Evolutionary conservation across 139 green algal genomes (phyloP).

Genomic region (Chlorella vulgaris): DNA sequence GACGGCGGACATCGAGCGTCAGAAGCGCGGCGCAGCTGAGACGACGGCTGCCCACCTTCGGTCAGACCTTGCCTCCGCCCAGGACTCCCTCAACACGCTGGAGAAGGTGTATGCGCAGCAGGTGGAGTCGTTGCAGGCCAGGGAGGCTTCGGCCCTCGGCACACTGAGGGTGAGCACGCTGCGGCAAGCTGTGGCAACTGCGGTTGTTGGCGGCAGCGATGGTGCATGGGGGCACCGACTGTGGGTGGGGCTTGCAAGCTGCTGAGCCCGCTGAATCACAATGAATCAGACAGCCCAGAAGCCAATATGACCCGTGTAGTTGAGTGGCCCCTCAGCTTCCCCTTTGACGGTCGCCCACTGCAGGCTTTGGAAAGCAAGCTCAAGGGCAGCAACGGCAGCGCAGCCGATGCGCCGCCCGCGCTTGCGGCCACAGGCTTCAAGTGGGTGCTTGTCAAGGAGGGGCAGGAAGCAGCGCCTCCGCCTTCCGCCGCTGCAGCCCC

Average conservation of each 20-base stretch:
- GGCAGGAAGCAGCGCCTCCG: constrained; percentile 27
- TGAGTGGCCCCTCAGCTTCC: not conserved
- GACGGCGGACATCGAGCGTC: constrained; percentile 22
- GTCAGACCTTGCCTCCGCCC: constrained; percentile 31
- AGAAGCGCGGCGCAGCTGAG: constrained; percentile 21
- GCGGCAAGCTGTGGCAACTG: not conserved
- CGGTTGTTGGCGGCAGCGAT: not conserved
- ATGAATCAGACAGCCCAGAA: too few relatives aligned
- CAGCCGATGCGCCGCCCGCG: constrained; percentile 3
- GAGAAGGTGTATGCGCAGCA: constrained; percentile 51
- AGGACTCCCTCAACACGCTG: constrained; percentile 39
- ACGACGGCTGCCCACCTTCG: constrained; percentile 22
- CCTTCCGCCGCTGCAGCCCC: not conserved
- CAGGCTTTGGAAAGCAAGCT: constrained; percentile 43
- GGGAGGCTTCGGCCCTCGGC: constrained; percentile 14
- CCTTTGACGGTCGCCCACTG: not conserved
- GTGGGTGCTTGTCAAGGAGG: constrained; percentile 71
- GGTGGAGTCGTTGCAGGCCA: constrained; percentile 26
- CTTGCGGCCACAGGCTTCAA: constrained; percentile 52
- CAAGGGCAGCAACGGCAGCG: constrained; percentile 21
- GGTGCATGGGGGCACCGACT: not conserved
- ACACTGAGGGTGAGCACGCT: not conserved
- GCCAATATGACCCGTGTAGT: not conserved
- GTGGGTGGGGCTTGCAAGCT: not conserved
- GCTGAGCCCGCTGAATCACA: not conserved